These are phyloP conservation scores for Trichosporon asahii DNA, from an alignment of 1,284 basidiomycete species.

Conservation along the genomic window DNA sequence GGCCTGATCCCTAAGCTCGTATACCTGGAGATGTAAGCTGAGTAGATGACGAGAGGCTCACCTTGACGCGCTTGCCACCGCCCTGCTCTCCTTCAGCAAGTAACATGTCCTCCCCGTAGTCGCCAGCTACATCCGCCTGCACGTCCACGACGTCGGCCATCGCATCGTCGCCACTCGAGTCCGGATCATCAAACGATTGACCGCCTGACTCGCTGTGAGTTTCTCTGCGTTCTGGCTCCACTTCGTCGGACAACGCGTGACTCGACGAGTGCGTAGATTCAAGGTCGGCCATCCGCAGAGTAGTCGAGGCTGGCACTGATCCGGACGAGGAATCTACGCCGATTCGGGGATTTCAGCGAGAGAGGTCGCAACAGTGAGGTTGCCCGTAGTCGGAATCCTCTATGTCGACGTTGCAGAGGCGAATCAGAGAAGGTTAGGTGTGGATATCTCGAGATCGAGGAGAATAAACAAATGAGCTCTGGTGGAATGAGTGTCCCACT, in stretches of 20 bases:
- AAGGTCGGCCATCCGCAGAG: constrained; percentile 26
- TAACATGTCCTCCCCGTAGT: constrained; percentile 20
- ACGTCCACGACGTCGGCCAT: constrained; percentile 22
- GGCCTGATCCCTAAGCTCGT: constrained; percentile 78
- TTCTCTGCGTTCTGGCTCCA: constrained; percentile 10
- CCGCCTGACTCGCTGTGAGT: constrained; percentile 1
- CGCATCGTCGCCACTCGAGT: constrained; percentile 11
- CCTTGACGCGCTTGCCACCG: constrained; percentile 31
- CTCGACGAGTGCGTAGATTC: constrained; percentile 35
- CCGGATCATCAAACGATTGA: constrained; percentile 3
- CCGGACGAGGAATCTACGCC: neutral
- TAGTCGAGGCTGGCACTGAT: neutral
- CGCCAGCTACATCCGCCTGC: constrained; percentile 17
- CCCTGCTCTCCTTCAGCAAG: constrained; percentile 16
- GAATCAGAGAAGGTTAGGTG: neutral
- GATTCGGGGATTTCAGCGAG: neutral
- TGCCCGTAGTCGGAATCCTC: neutral
- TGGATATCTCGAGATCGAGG: constrained; percentile 9
- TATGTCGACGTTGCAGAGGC: neutral
- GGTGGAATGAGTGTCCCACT: constrained; percentile 5
- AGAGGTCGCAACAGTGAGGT: neutral
- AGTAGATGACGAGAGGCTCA: neutral
- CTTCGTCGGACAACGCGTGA: constrained; percentile 29
- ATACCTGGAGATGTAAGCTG: constrained; percentile 61
- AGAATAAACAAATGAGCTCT: constrained; percentile 9